A percentile compares a stretch with the other conserved stretches of the same genome.
Evolutionary conservation across 441 rosid genomes (phyloP).

Genomic region (Omphalea diandra): DNA sequence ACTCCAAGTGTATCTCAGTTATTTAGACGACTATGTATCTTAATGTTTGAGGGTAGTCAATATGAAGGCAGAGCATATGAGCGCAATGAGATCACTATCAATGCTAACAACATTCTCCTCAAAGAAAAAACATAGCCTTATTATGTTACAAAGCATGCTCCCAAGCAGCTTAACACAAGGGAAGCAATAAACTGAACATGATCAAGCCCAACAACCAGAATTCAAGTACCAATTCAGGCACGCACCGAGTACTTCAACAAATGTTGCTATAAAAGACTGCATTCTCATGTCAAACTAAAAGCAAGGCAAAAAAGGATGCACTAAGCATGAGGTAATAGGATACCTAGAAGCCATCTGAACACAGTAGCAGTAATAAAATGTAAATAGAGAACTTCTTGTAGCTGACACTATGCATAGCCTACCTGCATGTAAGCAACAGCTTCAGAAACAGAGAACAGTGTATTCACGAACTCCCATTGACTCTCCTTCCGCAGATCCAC

Average conservation of each 20-base stretch:
- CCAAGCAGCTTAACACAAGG: not conserved
- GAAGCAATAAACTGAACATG: not conserved
- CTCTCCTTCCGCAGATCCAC: slow-evolving; percentile 90
- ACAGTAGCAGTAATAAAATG: not conserved
- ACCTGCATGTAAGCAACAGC: slow-evolving; percentile 98
- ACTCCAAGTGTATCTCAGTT: not conserved
- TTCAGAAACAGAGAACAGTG: slow-evolving; percentile 95
- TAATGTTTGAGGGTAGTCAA: not conserved
- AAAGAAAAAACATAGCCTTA: not conserved
- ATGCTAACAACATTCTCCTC: not conserved
- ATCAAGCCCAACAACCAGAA: not conserved
- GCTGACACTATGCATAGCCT: slow-evolving; percentile 13
- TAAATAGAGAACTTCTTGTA: not conserved
- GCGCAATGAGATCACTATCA: not conserved
- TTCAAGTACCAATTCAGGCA: not conserved
- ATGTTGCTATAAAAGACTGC: not conserved
- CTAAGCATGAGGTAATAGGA: too few species aligned
- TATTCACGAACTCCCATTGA: slow-evolving; percentile 94
- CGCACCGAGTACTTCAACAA: not conserved
- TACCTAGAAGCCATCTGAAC: not conserved
- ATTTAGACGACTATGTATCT: not conserved
- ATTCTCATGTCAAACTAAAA: too few species aligned
- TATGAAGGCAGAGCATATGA: not conserved
- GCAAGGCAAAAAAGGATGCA: too few species aligned
- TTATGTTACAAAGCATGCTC: not conserved